Base-by-base conservation (phyloP, 1,284 basidiomycete genomes). In the Stygiomarasmius scandens region DNA sequence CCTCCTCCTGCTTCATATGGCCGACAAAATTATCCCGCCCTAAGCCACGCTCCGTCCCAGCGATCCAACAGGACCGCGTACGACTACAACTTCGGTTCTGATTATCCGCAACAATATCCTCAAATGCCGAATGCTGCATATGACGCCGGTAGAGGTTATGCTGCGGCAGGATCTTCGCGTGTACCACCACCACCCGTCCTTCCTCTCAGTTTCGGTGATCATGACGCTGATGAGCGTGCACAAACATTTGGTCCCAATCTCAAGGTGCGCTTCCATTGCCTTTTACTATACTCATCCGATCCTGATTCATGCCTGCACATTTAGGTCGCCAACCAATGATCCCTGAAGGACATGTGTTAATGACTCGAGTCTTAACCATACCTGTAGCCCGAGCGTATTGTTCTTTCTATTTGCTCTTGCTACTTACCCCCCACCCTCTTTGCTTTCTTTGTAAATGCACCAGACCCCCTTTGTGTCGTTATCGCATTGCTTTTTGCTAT, bases 21-120 rank as follows among this genome's bases (percentile, higher is more conserved):
- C 16, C 50, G 6, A 22, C 32, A 52, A 36, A 41, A 29, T 12
- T 52, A 54, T 23, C 32, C 44, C 23, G 51, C 22, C 19, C 49
- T 49, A 12, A 36, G 53, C 32, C 47, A 55, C 9, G 24, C 55
- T n/a, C 45, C 52, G 19, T 36, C 55, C 14, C 58, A 50, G 22
- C 51, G 48, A 27, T 50, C 55, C 6, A 41, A 43, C 8, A 56
- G 54, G 27, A 55, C 45, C 19, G 25, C 38, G 16, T 55, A 55
- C 29, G 54, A 59, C 16, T 41, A 41, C 38, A 41, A 41, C n/a
- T 41, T 16, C 16, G 38, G 8, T 59, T 29, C 44, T n/a, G 22
- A 45, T 36, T 46, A 52, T 52, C 27, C 24, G 24, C 43, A 44
- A 20, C 49, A 48, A 9, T 32, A 27, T 11, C 27, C 46, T 23